Conservation (phyloP, 768 basidiomycete genomes). For the Dioszegia aurantiaca region DNA sequence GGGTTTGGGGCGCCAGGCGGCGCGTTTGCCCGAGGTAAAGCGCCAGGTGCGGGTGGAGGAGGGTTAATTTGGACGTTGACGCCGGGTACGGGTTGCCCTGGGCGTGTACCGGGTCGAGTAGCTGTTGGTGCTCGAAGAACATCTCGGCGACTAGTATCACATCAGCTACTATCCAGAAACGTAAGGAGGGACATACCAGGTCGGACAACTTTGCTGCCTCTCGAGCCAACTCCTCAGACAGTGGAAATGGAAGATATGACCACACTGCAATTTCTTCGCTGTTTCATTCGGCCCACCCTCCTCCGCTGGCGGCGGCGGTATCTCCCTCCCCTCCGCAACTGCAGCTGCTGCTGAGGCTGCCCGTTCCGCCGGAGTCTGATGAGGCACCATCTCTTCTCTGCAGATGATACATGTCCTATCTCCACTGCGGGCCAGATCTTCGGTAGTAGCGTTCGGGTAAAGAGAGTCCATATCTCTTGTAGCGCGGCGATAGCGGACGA, state of each 20-base stretch:
- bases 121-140: slow-evolving; percentile 28
- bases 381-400: slow-evolving; percentile 78
- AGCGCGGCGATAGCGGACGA: slow-evolving; percentile 87
- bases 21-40: slow-evolving; percentile 25
- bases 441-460: slow-evolving; percentile 86
- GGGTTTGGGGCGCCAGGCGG: slow-evolving; percentile 26
- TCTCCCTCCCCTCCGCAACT: slow-evolving; percentile 8
- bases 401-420: slow-evolving; percentile 98
- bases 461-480: slow-evolving; percentile 94
- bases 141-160: slow-evolving; percentile 34
- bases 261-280: slow-evolving; percentile 93
- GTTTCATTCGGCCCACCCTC: slow-evolving; percentile 88
- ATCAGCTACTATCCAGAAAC: slow-evolving; percentile 6
- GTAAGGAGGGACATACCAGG: slow-evolving; percentile 65
- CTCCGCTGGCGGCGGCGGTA: slow-evolving; percentile 20
- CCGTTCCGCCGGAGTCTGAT: slow-evolving; percentile 21
- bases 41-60: slow-evolving; percentile 50
- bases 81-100: background rate
- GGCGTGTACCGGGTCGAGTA: slow-evolving; percentile 7
- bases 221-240: slow-evolving; percentile 97
- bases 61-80: slow-evolving; percentile 18
- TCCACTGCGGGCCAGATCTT: slow-evolving; percentile 73
- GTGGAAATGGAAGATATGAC: slow-evolving; percentile 96
- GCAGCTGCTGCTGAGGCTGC: slow-evolving; percentile 20
- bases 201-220: slow-evolving; percentile 96